phyloP scores from a whole-genome alignment of 139 green algal genomes.

The Desmodesmus armatus region DNA sequence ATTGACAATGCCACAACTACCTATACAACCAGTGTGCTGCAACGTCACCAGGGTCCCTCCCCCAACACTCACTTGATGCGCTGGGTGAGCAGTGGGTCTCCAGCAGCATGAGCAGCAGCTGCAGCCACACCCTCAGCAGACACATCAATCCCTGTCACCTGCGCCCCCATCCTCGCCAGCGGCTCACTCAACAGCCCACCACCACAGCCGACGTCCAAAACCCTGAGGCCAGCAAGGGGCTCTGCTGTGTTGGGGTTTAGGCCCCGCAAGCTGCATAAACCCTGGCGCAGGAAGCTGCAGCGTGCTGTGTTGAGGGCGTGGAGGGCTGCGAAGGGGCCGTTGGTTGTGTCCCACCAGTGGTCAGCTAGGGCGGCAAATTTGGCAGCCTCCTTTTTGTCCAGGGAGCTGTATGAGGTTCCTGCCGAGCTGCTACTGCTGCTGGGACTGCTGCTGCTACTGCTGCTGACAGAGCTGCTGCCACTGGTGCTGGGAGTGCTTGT shows the following conservation, averaged over 20 bases:
- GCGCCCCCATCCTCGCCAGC: slow-evolving; percentile 82
- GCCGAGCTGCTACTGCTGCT: not conserved
- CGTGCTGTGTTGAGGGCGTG: slow-evolving; percentile 91
- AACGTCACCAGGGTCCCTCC: too few relatives aligned
- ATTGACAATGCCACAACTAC: too few relatives aligned
- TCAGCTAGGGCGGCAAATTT: slow-evolving; percentile 77
- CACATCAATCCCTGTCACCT: slow-evolving; percentile 73
- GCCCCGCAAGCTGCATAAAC: slow-evolving; percentile 55
- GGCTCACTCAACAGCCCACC: slow-evolving; percentile 87
- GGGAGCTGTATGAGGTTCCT: slow-evolving; percentile 31
- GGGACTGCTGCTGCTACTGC: not conserved
- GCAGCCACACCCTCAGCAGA: slow-evolving; percentile 62
- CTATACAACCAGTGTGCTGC: too few relatives aligned
- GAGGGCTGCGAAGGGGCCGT: slow-evolving; percentile 84
- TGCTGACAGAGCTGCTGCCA: not conserved
- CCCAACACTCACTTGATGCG: slow-evolving; percentile 56
- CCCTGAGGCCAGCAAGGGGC: slow-evolving; percentile 51
- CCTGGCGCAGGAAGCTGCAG: slow-evolving; percentile 77
- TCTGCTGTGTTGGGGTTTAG: slow-evolving; percentile 32
- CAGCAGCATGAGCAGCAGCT: slow-evolving; percentile 59
- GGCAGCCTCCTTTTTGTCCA: slow-evolving; percentile 76
- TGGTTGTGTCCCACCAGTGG: slow-evolving; percentile 74
- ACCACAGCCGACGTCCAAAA: slow-evolving; percentile 94
- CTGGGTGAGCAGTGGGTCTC: slow-evolving; percentile 52
- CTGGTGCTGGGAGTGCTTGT: not conserved